Percentiles rank a stretch among this genome's conserved stretches.
phyloP scores from a whole-genome alignment of 176 grass and related monocot species.

The Puccinellia tenuiflora region DNA sequence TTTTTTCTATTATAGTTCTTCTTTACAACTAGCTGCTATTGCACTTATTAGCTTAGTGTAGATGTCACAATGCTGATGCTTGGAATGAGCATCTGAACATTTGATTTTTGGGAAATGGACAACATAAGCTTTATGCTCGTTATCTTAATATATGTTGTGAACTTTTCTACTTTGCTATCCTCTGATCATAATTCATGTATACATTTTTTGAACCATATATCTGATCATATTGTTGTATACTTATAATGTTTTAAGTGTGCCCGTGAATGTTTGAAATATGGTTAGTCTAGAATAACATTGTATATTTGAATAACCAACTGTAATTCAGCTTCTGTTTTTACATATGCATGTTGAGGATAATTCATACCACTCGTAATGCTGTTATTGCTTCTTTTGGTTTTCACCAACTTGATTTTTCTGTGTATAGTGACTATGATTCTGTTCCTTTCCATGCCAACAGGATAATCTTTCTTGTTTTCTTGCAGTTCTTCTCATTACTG shows the following conservation, averaged over 20 bases:
- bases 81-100: slow-evolving; percentile 10
- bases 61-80: background rate
- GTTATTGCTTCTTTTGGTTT: slow-evolving; percentile 18
- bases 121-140: slow-evolving; percentile 9
- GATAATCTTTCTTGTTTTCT: slow-evolving; percentile 23
- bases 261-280: background rate
- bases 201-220: background rate
- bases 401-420: slow-evolving; percentile 26
- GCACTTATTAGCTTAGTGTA: background rate
- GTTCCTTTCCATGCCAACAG: slow-evolving; percentile 18
- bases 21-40: background rate
- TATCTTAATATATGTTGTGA: background rate
- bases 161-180: background rate
- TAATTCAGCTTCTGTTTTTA: slow-evolving; percentile 12
- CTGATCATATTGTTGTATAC: background rate
- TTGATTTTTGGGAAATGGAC: background rate
- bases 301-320: slow-evolving; percentile 9
- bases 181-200: background rate
- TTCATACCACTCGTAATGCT: background rate
- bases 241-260: background rate
- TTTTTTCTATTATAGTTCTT: slow-evolving; percentile 8
- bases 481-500: slow-evolving; percentile 86
- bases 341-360: slow-evolving; percentile 18
- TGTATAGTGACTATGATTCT: background rate
- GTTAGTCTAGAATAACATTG: background rate